Conservation (phyloP, 1,284 basidiomycete species). For the Ustilago crameri region DNA sequence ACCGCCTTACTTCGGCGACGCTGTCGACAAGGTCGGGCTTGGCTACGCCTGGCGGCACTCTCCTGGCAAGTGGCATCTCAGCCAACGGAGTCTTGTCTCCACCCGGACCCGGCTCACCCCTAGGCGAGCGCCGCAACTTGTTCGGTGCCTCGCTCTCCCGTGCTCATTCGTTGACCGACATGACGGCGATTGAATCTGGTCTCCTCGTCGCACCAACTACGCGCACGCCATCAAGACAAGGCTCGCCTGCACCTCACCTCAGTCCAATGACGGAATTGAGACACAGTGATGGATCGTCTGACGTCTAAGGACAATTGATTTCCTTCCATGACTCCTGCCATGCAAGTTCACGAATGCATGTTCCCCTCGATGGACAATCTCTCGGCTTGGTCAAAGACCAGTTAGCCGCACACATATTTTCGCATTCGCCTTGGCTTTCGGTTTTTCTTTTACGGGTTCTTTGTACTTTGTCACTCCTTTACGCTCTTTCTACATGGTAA, state of each 20-base stretch:
- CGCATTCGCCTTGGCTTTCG: too few relatives aligned
- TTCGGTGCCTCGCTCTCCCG: conserved; percentile 43
- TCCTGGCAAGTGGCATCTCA: conserved; percentile 14
- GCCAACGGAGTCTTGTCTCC: conserved; percentile 19
- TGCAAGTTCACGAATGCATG: too few relatives aligned
- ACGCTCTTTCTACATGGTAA: background rate
- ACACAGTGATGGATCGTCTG: conserved; percentile 10
- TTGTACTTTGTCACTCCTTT: background rate
- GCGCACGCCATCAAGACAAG: conserved; percentile 35
- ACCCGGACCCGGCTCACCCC: conserved; percentile 33
- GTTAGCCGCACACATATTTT: too few relatives aligned
- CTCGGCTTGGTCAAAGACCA: too few relatives aligned
- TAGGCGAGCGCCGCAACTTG: conserved; percentile 29
- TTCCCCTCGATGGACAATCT: too few relatives aligned
- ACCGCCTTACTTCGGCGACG: conserved; percentile 44
- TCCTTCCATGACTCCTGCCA: background rate
- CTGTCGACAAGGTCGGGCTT: conserved; percentile 30
- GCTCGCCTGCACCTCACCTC: conserved; percentile 35
- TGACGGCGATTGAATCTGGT: conserved; percentile 25
- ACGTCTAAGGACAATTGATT: background rate
- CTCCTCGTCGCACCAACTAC: conserved; percentile 21
- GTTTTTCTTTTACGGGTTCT: too few relatives aligned
- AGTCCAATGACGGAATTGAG: conserved; percentile 34
- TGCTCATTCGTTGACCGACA: conserved; percentile 37
- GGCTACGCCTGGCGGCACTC: conserved; percentile 20